Evolutionary conservation across 2,329 filamentous ascomycete genomes (phyloP).

Genomic region (Macroventuria anomochaeta): DNA sequence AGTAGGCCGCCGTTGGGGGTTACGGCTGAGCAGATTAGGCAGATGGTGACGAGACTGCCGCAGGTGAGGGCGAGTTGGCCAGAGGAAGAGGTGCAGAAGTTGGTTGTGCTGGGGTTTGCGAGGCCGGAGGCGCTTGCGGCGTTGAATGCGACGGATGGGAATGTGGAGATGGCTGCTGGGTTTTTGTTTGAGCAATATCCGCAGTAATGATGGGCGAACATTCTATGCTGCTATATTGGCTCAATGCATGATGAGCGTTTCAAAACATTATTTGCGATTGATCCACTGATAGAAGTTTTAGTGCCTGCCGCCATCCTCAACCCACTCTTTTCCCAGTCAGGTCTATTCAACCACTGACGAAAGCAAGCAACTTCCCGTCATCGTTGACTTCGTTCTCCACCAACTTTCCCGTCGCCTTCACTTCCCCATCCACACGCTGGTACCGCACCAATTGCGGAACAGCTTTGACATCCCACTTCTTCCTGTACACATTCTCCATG

Average conservation of each 20-base stretch:
- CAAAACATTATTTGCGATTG: too few relatives aligned
- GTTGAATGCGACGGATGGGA: constrained; percentile 56
- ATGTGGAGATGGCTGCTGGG: constrained; percentile 57
- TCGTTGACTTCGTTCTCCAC: constrained; percentile 10
- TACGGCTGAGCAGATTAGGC: constrained; percentile 41
- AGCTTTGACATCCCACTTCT: constrained; percentile 9
- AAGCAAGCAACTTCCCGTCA: constrained; percentile 1
- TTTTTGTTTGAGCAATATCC: constrained; percentile 54
- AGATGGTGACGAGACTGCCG: constrained; percentile 43
- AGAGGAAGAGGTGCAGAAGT: constrained; percentile 50
- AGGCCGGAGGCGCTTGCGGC: constrained; percentile 56
- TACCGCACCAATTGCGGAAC: constrained; percentile 9
- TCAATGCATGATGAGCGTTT: neutral
- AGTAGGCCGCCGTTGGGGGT: constrained; percentile 28
- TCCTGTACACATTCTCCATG: constrained; percentile 9
- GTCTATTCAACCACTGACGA: neutral
- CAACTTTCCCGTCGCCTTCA: constrained; percentile 2
- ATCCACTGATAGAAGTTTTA: too few relatives aligned
- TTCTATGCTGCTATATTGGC: too few relatives aligned
- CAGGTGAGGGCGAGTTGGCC: constrained; percentile 47
- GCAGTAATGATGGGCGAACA: constrained; percentile 1
- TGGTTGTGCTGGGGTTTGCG: constrained; percentile 56
- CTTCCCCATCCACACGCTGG: constrained; percentile 2
- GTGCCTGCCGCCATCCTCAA: too few relatives aligned
- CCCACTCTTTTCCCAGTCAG: too few relatives aligned